phyloP scores from a whole-genome alignment of 2,329 filamentous ascomycete genomes.

The Colletotrichum zoysiae region DNA sequence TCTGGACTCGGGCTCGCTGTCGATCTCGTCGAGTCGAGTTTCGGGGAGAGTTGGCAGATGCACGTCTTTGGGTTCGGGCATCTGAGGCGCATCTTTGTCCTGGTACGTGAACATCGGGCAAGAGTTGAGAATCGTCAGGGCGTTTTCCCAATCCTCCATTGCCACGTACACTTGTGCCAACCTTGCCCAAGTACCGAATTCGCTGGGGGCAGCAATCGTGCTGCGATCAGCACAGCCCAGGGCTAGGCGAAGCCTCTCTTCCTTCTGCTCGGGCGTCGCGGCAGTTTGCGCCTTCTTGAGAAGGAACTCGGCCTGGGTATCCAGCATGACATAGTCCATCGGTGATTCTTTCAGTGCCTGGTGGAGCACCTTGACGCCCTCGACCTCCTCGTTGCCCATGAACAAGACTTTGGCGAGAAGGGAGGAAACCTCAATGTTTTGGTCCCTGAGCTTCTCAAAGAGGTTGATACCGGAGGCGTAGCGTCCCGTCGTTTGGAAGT shows the following conservation, averaged over 20 bases:
- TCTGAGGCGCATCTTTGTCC: constrained; percentile 94
- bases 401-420: constrained; percentile 91
- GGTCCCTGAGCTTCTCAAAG: constrained; percentile 92
- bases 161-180: constrained; percentile 94
- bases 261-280: constrained; percentile 65
- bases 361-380: constrained; percentile 88
- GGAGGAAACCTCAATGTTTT: constrained; percentile 94
- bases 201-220: constrained; percentile 94
- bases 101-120: constrained; percentile 99
- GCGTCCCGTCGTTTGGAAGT: constrained; percentile 94
- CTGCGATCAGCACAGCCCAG: constrained; percentile 94
- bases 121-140: constrained; percentile 94
- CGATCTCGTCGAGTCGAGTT: constrained; percentile 94
- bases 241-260: constrained; percentile 83
- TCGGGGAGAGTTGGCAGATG: constrained; percentile 89
- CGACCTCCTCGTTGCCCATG: constrained; percentile 97
- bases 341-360: constrained; percentile 90
- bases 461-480: constrained; percentile 97
- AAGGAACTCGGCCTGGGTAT: constrained; percentile 93
- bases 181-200: constrained; percentile 96
- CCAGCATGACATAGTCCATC: constrained; percentile 97
- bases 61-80: constrained; percentile 92
- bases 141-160: constrained; percentile 96
- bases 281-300: constrained; percentile 80
- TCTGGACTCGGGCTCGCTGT: constrained; percentile 86